Evolutionary conservation across 441 rosid species (phyloP).

Genomic region (Pelargonium australe): DNA sequence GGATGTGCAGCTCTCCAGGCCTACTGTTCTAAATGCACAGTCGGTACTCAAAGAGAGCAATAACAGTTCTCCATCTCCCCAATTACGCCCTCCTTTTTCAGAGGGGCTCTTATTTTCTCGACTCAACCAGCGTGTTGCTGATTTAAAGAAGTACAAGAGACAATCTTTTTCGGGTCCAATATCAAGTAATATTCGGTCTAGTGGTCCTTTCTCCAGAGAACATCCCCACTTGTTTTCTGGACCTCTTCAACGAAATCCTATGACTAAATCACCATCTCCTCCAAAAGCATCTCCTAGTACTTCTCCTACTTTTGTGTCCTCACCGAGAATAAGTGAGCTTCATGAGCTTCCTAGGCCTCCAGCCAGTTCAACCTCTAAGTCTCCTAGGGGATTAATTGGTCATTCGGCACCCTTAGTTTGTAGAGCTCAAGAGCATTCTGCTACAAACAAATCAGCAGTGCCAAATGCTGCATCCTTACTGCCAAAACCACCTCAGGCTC

Average conservation of each 20-base stretch:
- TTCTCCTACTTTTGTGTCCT: slow-evolving; percentile 46
- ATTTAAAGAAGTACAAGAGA: slow-evolving; percentile 37
- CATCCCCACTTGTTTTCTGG: slow-evolving; percentile 56
- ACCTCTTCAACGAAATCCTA: slow-evolving; percentile 50
- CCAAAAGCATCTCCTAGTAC: slow-evolving; percentile 44
- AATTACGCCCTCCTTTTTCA: slow-evolving; percentile 42
- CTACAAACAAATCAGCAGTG: slow-evolving; percentile 26
- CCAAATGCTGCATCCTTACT: slow-evolving; percentile 48
- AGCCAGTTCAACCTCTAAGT: slow-evolving; percentile 26
- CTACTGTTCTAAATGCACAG: slow-evolving; percentile 27
- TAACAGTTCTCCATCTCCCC: slow-evolving; percentile 28
- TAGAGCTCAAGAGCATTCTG: slow-evolving; percentile 33
- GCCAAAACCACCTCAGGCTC: slow-evolving; percentile 42
- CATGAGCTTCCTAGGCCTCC: slow-evolving; percentile 83
- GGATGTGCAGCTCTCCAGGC: slow-evolving; percentile 37
- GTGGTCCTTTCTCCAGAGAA: slow-evolving; percentile 32
- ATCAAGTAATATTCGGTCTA: slow-evolving; percentile 36
- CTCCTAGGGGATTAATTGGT: slow-evolving; percentile 37
- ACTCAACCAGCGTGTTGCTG: slow-evolving; percentile 25
- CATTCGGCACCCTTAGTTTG: slow-evolving; percentile 52
- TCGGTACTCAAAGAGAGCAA: slow-evolving; percentile 58
- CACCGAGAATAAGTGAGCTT: slow-evolving; percentile 68
- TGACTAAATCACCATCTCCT: slow-evolving; percentile 35
- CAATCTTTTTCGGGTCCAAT: slow-evolving; percentile 62
- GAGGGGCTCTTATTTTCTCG: slow-evolving; percentile 43